Evolutionary conservation across 257 asterid species (phyloP).

Genomic region (Scutellaria galericulata): DNA sequence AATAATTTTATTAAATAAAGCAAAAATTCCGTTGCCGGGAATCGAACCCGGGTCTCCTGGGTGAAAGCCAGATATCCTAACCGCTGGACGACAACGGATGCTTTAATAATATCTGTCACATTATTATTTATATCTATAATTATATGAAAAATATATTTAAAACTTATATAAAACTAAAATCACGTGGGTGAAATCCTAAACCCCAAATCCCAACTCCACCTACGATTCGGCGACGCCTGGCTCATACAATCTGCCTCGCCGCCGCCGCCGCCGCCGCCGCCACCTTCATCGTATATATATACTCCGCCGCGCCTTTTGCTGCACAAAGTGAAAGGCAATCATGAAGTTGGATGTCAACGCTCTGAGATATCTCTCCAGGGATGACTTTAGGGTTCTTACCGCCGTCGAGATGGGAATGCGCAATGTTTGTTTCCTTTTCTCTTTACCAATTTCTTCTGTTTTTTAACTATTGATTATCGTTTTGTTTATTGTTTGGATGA

Average conservation of each 20-base stretch:
- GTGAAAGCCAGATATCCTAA: slow-evolving; percentile 98
- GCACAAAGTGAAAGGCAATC: slow-evolving; percentile 13
- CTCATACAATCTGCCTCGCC: background rate
- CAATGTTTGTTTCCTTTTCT: slow-evolving; percentile 52
- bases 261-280: no score
- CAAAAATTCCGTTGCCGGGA: slow-evolving; percentile 17
- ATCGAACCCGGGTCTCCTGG: slow-evolving; percentile 66
- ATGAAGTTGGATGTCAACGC: slow-evolving; percentile 92
- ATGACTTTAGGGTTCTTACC: slow-evolving; percentile 93
- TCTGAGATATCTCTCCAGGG: slow-evolving; percentile 81
- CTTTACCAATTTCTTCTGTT: background rate
- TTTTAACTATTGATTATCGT: background rate
- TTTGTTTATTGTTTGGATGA: background rate
- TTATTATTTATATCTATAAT: no score
- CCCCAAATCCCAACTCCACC: background rate
- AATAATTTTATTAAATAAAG: no score
- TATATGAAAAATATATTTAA: no score
- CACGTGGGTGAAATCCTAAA: background rate
- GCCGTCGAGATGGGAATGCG: slow-evolving; percentile 99
- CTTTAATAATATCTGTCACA: no score
- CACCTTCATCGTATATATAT: background rate
- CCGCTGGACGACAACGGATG: slow-evolving; percentile 70
- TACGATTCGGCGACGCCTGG: background rate
- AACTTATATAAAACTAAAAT: no score
- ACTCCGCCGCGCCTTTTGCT: background rate